These are phyloP conservation scores for Xylariaceae sp. DNA, from an alignment of 2,329 filamentous ascomycete genomes.

Conservation along the genomic window DNA sequence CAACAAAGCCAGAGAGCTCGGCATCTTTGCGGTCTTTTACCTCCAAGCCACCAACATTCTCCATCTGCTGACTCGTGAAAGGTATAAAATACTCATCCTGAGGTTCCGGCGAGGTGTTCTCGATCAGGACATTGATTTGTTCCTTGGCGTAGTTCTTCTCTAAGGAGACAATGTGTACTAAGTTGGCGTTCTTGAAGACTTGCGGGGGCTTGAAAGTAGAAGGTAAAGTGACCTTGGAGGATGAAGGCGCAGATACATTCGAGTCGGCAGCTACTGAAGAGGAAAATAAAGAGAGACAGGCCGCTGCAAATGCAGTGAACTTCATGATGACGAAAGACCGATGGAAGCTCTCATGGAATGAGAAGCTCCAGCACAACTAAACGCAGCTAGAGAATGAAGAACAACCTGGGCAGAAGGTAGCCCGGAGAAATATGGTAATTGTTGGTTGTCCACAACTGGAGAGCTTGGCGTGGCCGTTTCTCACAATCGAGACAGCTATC, in stretches of 20 bases:
- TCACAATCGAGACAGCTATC: constrained; percentile 16
- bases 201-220: constrained; percentile 77
- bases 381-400: constrained; percentile 5
- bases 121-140: constrained; percentile 87
- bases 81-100: constrained; percentile 91
- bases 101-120: constrained; percentile 75
- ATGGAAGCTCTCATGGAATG: constrained; percentile 27
- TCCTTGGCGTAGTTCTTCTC: constrained; percentile 92
- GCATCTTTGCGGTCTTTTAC: constrained; percentile 87
- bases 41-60: constrained; percentile 78
- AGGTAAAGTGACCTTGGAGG: constrained; percentile 56
- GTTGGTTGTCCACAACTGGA: constrained; percentile 6
- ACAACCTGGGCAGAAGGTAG: constrained; percentile 9
- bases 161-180: constrained; percentile 84
- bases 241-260: constrained; percentile 31
- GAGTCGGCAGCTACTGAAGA: constrained; percentile 37
- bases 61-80: constrained; percentile 72
- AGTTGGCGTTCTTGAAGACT: constrained; percentile 89
- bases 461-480: constrained; percentile 11
- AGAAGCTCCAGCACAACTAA: constrained; percentile 19
- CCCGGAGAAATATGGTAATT: constrained; percentile 4
- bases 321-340: constrained; percentile 37
- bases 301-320: constrained; percentile 49
- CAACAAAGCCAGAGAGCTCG: constrained; percentile 61
- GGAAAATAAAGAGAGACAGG: constrained; percentile 55